These are phyloP conservation scores for Lentinula sp. DNA, from an alignment of 768 basidiomycete species.

Conservation along the genomic window DNA sequence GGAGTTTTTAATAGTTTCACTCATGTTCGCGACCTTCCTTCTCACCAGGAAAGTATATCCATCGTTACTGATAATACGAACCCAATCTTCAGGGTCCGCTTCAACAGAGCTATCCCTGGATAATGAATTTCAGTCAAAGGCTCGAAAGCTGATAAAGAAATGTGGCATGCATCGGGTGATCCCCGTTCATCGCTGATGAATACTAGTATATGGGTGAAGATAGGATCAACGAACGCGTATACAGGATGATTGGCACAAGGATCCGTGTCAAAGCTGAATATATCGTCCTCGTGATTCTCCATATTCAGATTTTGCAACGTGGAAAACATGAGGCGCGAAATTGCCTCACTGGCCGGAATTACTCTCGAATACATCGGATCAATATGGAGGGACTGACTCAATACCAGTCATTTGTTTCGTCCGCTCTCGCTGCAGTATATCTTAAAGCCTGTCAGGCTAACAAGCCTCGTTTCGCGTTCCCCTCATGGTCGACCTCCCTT, in stretches of 20 bases:
- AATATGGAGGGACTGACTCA: not conserved
- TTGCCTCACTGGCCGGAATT: not conserved
- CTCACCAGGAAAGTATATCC: constrained; percentile 78
- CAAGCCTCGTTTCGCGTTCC: not conserved
- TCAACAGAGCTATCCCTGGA: not conserved
- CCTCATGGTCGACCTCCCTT: not conserved
- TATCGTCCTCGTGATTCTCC: not conserved
- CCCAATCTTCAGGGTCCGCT: constrained; percentile 50
- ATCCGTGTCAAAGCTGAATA: not conserved
- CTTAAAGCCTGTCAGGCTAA: not conserved
- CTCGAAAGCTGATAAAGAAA: too few relatives aligned
- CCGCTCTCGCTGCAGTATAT: not conserved
- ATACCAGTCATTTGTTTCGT: not conserved
- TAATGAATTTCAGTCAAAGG: not conserved
- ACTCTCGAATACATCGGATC: not conserved
- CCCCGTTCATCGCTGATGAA: not conserved
- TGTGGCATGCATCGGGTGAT: not conserved
- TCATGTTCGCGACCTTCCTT: constrained; percentile 67
- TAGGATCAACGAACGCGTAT: not conserved
- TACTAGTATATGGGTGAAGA: too few relatives aligned
- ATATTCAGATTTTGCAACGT: not conserved
- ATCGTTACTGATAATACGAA: constrained; percentile 70
- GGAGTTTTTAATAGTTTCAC: constrained; percentile 80
- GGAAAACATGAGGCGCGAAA: not conserved
- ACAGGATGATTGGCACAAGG: too few relatives aligned